Evolutionary conservation across 306 rosid species (phyloP).

Genomic region (Vigna angularis): DNA sequence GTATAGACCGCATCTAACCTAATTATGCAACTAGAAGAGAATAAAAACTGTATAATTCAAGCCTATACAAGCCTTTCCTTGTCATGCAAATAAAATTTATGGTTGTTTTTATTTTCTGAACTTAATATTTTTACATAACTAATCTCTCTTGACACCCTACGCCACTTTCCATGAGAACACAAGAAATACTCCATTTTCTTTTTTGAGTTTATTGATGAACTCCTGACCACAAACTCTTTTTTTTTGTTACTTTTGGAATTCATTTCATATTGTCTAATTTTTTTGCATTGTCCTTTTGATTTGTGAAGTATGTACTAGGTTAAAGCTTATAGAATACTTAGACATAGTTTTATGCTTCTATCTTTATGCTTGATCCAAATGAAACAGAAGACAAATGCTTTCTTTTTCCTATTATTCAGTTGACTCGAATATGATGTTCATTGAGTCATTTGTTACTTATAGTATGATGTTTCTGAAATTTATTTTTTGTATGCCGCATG

Average conservation of each 20-base stretch:
- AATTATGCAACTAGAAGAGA: background rate
- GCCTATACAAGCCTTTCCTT: background rate
- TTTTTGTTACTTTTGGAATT: slow-evolving; percentile 3
- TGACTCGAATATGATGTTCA: background rate
- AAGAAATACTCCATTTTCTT: slow-evolving; percentile 4
- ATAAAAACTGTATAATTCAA: background rate
- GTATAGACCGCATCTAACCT: background rate
- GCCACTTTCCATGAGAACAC: background rate
- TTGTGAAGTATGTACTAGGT: background rate
- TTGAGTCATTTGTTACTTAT: background rate
- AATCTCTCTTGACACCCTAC: background rate
- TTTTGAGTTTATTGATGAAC: slow-evolving; percentile 8
- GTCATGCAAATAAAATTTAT: background rate
- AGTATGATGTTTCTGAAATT: slow-evolving; percentile 26
- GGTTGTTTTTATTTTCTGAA: background rate
- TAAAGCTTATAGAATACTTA: background rate
- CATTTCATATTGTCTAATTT: background rate
- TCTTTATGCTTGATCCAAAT: background rate
- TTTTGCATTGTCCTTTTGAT: slow-evolving; percentile 10
- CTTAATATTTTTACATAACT: background rate
- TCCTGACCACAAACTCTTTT: background rate
- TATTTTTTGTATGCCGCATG: slow-evolving; percentile 6
- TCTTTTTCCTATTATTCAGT: background rate
- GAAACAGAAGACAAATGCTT: background rate
- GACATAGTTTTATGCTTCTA: background rate